Evolutionary conservation across 495 filamentous ascomycete species (phyloP).

Genomic region (Penicillium simplicissimum): DNA sequence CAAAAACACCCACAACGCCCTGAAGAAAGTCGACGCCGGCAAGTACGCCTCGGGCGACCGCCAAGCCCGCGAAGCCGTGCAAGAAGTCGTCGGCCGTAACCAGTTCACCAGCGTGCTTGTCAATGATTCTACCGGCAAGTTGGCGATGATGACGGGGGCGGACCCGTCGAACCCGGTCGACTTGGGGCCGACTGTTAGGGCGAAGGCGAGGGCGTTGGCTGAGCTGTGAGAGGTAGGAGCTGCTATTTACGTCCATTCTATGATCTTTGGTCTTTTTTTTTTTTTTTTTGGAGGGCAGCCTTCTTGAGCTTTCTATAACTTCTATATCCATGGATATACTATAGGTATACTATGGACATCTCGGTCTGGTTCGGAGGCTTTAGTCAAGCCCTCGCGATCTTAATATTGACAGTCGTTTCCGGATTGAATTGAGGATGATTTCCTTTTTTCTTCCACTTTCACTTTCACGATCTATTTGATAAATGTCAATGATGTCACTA

Average conservation of each 20-base stretch:
- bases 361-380: no score
- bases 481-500: not conserved
- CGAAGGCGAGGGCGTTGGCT: conserved; percentile 20
- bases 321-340: no score
- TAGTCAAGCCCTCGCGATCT: no score
- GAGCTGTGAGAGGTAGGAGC: not conserved
- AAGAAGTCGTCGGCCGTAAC: conserved; percentile 35
- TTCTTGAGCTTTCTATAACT: not conserved
- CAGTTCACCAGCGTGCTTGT: conserved; percentile 29
- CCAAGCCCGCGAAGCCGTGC: conserved; percentile 10
- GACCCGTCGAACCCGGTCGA: conserved; percentile 28
- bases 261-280: not conserved
- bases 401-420: no score
- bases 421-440: not conserved
- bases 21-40: conserved; percentile 27
- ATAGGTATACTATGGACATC: no score
- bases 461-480: not conserved
- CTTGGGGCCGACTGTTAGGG: conserved; percentile 32
- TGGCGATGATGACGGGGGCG: conserved; percentile 26
- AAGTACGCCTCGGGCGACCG: conserved; percentile 30
- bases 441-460: not conserved
- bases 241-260: not conserved
- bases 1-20: conserved; percentile 30
- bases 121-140: conserved; percentile 30
- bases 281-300: no score